Evolutionary conservation across 352 stramenopile species (phyloP).

Genomic region (Globisporangium emineosum): DNA sequence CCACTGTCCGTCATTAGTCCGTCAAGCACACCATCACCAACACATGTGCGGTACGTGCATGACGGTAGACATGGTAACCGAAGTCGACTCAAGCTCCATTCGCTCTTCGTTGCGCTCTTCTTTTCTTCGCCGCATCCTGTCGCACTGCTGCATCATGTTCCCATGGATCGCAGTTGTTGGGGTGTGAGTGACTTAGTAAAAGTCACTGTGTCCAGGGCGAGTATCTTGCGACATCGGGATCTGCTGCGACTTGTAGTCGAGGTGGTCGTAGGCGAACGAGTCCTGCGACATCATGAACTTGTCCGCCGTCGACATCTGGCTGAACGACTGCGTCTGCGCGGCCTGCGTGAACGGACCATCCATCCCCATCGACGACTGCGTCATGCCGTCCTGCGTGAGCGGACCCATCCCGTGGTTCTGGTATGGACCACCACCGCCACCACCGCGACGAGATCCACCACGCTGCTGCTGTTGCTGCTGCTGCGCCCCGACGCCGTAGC

Average conservation of each 20-base stretch:
- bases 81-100: neutral
- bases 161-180: neutral
- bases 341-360: slow-evolving; percentile 79
- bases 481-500: slow-evolving; percentile 22
- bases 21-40: too few relatives aligned
- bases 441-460: slow-evolving; percentile 27
- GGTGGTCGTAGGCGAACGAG: slow-evolving; percentile 63
- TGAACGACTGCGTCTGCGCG: slow-evolving; percentile 82
- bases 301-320: slow-evolving; percentile 68
- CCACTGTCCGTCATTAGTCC: too few relatives aligned
- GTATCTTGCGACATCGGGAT: slow-evolving; percentile 80
- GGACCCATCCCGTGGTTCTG: slow-evolving; percentile 42
- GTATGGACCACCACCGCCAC: slow-evolving; percentile 22
- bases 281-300: slow-evolving; percentile 87
- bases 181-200: slow-evolving; percentile 48
- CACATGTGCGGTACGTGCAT: too few relatives aligned
- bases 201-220: slow-evolving; percentile 39
- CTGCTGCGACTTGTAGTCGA: slow-evolving; percentile 83
- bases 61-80: too few relatives aligned
- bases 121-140: neutral
- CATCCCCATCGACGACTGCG: slow-evolving; percentile 55
- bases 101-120: neutral
- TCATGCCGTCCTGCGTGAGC: slow-evolving; percentile 75
- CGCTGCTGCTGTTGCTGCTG: slow-evolving; percentile 18
- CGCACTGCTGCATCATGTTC: too few relatives aligned